Percentiles rank a stretch among this genome's conserved stretches.
phyloP scores from a whole-genome alignment of 495 filamentous ascomycete genomes.

The Aspergillus haitiensis region DNA sequence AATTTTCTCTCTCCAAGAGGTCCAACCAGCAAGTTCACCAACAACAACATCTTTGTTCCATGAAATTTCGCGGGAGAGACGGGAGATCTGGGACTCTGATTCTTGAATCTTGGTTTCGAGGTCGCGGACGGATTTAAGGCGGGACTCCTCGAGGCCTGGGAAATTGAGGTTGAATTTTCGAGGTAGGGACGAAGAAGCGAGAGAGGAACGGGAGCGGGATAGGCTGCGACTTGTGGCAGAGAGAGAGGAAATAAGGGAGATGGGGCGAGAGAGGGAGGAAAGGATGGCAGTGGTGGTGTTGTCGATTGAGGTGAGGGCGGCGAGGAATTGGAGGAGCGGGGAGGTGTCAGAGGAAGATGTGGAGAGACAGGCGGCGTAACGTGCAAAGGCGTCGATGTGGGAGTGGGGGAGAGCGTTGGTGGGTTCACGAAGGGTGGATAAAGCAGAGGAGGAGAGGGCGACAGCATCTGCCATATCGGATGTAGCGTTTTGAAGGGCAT shows the following conservation, averaged over 20 bases:
- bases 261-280: slow-evolving; percentile 76
- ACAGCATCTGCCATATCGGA: slow-evolving; percentile 71
- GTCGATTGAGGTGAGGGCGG: slow-evolving; percentile 70
- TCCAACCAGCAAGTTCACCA: slow-evolving; percentile 88
- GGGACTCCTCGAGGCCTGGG: slow-evolving; percentile 77
- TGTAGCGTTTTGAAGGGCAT: slow-evolving; percentile 36
- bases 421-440: slow-evolving; percentile 49
- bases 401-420: slow-evolving; percentile 58
- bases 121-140: slow-evolving; percentile 76
- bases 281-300: slow-evolving; percentile 80
- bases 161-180: slow-evolving; percentile 54
- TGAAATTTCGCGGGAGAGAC: slow-evolving; percentile 71
- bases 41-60: slow-evolving; percentile 95
- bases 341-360: slow-evolving; percentile 67
- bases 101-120: slow-evolving; percentile 70
- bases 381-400: slow-evolving; percentile 68
- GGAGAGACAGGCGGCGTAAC: slow-evolving; percentile 65
- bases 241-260: slow-evolving; percentile 72
- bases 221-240: slow-evolving; percentile 62
- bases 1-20: slow-evolving; percentile 78
- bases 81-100: slow-evolving; percentile 61
- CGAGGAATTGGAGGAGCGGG: slow-evolving; percentile 71
- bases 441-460: slow-evolving; percentile 53
- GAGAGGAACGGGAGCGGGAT: slow-evolving; percentile 70
- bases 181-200: slow-evolving; percentile 51